Evolutionary conservation across 2,329 filamentous ascomycete species (phyloP), one percentile per base, ranked within the genome.

Genomic region (Stylonectria norvegica): DNA sequence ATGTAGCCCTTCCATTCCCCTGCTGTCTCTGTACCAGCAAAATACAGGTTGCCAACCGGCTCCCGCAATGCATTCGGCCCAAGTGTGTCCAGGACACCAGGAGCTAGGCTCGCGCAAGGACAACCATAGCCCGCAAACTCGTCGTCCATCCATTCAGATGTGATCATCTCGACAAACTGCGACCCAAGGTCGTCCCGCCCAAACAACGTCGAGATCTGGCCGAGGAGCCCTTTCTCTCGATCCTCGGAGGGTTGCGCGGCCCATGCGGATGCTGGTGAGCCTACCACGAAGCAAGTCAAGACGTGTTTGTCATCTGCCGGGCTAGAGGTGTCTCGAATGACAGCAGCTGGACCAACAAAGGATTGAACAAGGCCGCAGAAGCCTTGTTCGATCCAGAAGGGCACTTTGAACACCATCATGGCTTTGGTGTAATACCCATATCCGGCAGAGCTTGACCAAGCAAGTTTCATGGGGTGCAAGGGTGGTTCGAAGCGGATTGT

Each of bases 351-450:
- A 0, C 74, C 75, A 5, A 57, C 50, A 33, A 70, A 70, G 0
- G 69, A 71, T 36, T 70, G 65, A 1, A 62, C 57, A 1, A 72
- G 58, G 3, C 76, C 77, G 42, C 67, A 72, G 23, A 70, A 63
- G 0, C 69, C 67, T 1, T 39, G 42, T 3, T 53, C 42, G 17
- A 50, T 44, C 67, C 65, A 69, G 49, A 61, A 75, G 0, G 71
- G 65, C 4, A 52, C 40, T 11, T 52, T 49, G 52, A 68, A 75
- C 5, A 57, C 50, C 20, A 71, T 50, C 37, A 79, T 73, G 5
- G 67, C 68, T 53, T 80, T 79, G 35, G 66, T 69, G 48, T 76
- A 75, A 44, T 70, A 70, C 3, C 75, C 73, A 27, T 70, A 66
- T 0, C 47, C 55, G 5, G 63, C 63, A 0, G 64, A 59, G 3